Conservation (phyloP, 768 basidiomycete genomes). For the Rhodotorula paludigena region DNA sequence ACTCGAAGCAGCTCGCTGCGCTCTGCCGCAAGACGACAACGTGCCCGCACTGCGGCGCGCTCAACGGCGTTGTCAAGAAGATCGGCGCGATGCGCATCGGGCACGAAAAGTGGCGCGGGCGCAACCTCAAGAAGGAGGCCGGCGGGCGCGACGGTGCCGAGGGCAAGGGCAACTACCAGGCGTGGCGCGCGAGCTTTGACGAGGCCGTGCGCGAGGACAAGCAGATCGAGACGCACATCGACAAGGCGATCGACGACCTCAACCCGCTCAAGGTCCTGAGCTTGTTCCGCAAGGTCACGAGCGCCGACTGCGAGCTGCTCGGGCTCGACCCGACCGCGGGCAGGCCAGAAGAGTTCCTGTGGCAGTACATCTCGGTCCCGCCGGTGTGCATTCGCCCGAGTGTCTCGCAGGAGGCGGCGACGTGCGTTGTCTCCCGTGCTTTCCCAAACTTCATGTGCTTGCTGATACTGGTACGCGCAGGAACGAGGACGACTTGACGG, state of each 20-base stretch:
- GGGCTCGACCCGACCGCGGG: constrained; percentile 83
- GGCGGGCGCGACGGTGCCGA: constrained; percentile 66
- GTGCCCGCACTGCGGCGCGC: constrained; percentile 87
- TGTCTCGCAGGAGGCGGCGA: constrained; percentile 91
- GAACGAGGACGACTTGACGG: constrained; percentile 96
- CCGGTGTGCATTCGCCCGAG: constrained; percentile 96
- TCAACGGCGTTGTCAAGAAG: constrained; percentile 95
- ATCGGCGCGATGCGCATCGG: constrained; percentile 90
- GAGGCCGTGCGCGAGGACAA: constrained; percentile 79
- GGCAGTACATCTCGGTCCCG: constrained; percentile 98
- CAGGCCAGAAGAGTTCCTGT: constrained; percentile 92
- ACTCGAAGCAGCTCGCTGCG: constrained; percentile 78
- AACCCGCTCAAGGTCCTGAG: constrained; percentile 91
- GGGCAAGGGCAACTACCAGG: constrained; percentile 32
- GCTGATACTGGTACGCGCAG: constrained; percentile 49
- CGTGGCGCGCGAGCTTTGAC: constrained; percentile 57
- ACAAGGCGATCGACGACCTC: constrained; percentile 86
- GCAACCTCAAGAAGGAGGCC: constrained; percentile 83
- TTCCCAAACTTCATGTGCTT: not conserved
- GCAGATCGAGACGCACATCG: constrained; percentile 75
- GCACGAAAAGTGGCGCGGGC: constrained; percentile 93
- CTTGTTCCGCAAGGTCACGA: constrained; percentile 83
- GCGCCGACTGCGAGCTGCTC: constrained; percentile 92
- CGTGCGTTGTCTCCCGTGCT: constrained; percentile 42
- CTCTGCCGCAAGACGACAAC: constrained; percentile 82